These are phyloP conservation scores for Gilbertella persicaria DNA, from an alignment of 371 early-diverging fungal species.

Conservation along the genomic window DNA sequence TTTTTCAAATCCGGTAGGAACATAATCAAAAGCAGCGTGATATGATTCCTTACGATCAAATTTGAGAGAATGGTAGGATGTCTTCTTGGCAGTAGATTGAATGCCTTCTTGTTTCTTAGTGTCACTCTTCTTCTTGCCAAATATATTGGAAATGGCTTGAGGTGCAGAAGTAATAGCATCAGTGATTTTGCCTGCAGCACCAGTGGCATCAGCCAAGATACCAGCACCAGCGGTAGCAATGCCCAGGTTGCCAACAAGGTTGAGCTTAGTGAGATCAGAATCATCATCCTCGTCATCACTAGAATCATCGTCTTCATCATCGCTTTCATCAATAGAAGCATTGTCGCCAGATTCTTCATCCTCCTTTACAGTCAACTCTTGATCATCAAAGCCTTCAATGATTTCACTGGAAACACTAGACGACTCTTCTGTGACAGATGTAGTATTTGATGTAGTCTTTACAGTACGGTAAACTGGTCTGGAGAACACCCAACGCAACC, in stretches of 20 bases:
- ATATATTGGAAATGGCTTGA: slow-evolving; percentile 5
- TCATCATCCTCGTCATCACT: slow-evolving; percentile 13
- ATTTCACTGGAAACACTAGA: background rate
- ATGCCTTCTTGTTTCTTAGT: background rate
- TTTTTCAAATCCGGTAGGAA: slow-evolving; percentile 43
- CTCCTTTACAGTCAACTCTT: slow-evolving; percentile 25
- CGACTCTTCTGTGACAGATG: background rate
- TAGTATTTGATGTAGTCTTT: slow-evolving; percentile 5
- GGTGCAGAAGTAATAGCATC: slow-evolving; percentile 10
- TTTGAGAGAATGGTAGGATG: slow-evolving; percentile 13
- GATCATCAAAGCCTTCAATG: slow-evolving; percentile 35
- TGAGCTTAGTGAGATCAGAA: background rate
- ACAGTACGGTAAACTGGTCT: slow-evolving; percentile 36
- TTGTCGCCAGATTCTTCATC: slow-evolving; percentile 36
- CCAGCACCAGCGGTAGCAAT: slow-evolving; percentile 26
- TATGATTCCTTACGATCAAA: slow-evolving; percentile 23
- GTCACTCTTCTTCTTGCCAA: background rate
- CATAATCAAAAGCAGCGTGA: slow-evolving; percentile 24
- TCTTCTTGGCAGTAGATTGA: slow-evolving; percentile 10
- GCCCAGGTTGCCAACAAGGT: slow-evolving; percentile 12
- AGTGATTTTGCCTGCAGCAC: slow-evolving; percentile 4
- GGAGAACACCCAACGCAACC: slow-evolving; percentile 44
- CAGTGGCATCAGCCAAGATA: slow-evolving; percentile 4
- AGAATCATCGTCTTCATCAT: slow-evolving; percentile 11
- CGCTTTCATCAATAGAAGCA: slow-evolving; percentile 23